phyloP scores from a whole-genome alignment of 1,139 yeast genomes.

The Hyphopichia fennica region DNA sequence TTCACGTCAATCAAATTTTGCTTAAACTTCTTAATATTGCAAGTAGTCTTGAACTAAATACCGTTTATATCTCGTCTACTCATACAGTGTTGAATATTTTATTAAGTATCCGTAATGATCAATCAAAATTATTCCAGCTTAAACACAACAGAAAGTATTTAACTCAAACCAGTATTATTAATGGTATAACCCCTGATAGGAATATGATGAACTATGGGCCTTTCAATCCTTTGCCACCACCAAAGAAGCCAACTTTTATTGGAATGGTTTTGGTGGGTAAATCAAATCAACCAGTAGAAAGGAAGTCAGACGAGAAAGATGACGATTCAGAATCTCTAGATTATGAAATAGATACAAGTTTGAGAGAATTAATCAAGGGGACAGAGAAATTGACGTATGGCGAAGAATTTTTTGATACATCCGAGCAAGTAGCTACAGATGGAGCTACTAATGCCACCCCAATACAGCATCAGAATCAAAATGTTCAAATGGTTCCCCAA shows the following conservation, averaged over 20 bases:
- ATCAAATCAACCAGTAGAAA: no score
- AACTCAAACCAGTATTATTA: conserved; percentile 11
- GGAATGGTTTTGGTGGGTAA: background rate
- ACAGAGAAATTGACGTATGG: conserved; percentile 22
- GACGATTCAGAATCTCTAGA: background rate
- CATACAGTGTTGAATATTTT: conserved; percentile 13
- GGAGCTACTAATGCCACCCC: no score
- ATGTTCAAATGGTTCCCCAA: background rate
- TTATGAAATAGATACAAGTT: conserved; percentile 16
- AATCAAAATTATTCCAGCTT: conserved; percentile 14
- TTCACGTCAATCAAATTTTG: conserved; percentile 10
- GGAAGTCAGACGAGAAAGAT: background rate
- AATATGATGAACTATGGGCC: conserved; percentile 30
- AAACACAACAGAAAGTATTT: conserved; percentile 10
- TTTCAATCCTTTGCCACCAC: conserved; percentile 22
- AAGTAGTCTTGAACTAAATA: conserved; percentile 5
- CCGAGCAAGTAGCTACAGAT: background rate
- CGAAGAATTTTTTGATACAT: conserved; percentile 12
- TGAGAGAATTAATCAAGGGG: conserved; percentile 20
- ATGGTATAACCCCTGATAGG: conserved; percentile 21
- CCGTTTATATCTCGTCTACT: conserved; percentile 16
- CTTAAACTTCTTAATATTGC: conserved; percentile 11
- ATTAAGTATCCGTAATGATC: conserved; percentile 9
- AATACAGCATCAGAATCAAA: background rate
- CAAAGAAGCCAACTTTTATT: conserved; percentile 7